Base-by-base conservation (phyloP, 2,329 filamentous ascomycete genomes). In the Nannizziopsis arthrosporioides region DNA sequence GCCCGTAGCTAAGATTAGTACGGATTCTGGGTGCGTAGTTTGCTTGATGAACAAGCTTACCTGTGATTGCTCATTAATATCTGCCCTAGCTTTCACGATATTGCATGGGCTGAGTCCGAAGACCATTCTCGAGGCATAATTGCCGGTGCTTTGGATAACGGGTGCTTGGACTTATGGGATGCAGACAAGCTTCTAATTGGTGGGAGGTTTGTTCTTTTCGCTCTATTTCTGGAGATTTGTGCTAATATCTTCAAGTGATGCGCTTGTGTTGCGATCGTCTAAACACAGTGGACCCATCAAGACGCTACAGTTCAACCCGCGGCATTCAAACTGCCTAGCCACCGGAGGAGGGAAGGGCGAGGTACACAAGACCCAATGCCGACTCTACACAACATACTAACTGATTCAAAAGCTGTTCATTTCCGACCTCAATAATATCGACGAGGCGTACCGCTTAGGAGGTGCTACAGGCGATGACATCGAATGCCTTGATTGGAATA, bases 401-500 rank as follows among this genome's bases (percentile, higher is more conserved):
- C 22, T 44, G 35, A 47, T 27, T 7, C 52, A 27, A 57, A 43
- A 71, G 69, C 80, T 98, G 36, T 98, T 86, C 68, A 84, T 98
- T 57, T 93, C 92, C 73, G 90, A 98, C 61, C 73, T 96, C 57
- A 88, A 93, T 68, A 89, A 96, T 65, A 77, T 89, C 57, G 78
- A 80, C 49, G 92, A 85, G 62, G 85, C 90, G 4, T 94, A 93
- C 69, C 81, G 89, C 54, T 74, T 98, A 30, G 92, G 92, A 51
- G 93, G 85, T 55, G 78, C 84, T 34, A 86, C 86, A 62, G 85
- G 88, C 35, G 90, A 96, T 60, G 92, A 98, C 59, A 85, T 96
- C 55, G 92, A 96, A 61, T 94, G 89, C 56, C 74, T 98, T 52
- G 90, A 94, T 57, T 98, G 93, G 93, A 98, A 98, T 69, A 89